These are phyloP conservation scores for Colletotrichum shisoi DNA, from an alignment of 2,329 filamentous ascomycete genomes.

Conservation along the genomic window DNA sequence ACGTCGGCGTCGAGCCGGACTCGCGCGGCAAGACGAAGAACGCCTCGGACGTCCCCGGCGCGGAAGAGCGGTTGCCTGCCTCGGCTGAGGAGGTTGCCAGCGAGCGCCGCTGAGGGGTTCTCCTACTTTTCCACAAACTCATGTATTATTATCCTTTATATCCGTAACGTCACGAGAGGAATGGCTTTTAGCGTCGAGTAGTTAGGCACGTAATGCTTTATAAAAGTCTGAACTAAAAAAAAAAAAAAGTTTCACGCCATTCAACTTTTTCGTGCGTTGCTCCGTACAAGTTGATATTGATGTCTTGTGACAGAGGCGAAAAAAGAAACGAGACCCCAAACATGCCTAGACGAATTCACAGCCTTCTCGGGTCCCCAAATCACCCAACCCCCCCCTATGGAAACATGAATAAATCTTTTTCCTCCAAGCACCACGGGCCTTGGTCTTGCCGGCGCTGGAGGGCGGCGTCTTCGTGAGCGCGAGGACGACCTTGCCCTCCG, in stretches of 20 bases:
- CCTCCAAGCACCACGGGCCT: background rate
- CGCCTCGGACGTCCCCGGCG: slow-evolving; percentile 41
- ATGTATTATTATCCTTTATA: slow-evolving; percentile 24
- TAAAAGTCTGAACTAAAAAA: background rate
- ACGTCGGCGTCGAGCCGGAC: slow-evolving; percentile 44
- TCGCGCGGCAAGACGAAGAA: slow-evolving; percentile 41
- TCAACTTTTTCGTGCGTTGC: background rate
- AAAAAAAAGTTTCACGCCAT: background rate
- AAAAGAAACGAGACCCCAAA: too few relatives aligned
- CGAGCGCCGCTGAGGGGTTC: slow-evolving; percentile 24
- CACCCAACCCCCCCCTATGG: too few relatives aligned
- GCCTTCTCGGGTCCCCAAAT: too few relatives aligned
- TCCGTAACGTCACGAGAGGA: background rate
- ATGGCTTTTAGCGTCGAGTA: background rate
- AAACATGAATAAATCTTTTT: too few relatives aligned
- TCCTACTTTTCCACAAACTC: background rate
- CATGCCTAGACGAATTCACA: too few relatives aligned
- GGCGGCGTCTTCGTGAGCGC: slow-evolving; percentile 41
- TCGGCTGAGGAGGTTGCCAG: slow-evolving; percentile 44
- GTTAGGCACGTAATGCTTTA: background rate
- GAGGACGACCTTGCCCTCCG: slow-evolving; percentile 36
- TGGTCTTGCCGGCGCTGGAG: slow-evolving; percentile 3
- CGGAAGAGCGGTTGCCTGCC: slow-evolving; percentile 42
- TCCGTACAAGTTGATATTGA: background rate
- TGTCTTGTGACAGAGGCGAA: too few relatives aligned